phyloP scores from a whole-genome alignment of 805 yeast genomes.

The Candida rishiriensis region DNA sequence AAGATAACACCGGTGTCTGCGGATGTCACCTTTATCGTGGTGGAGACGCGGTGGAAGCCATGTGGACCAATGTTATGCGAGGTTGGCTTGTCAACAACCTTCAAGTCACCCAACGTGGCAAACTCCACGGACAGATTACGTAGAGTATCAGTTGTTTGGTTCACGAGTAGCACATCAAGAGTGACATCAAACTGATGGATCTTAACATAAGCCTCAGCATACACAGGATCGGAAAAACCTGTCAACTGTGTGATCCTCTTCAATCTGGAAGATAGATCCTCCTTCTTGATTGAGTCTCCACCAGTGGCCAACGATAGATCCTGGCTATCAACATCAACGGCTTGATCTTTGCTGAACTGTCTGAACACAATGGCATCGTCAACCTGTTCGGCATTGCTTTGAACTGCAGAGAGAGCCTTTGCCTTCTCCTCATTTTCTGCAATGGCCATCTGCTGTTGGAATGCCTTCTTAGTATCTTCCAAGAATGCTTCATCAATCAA shows the following conservation, averaged over 20 bases:
- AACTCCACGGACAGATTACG: slow-evolving; percentile 91
- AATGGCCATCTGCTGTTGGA: slow-evolving; percentile 59
- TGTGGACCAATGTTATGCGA: slow-evolving; percentile 94
- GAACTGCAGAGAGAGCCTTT: slow-evolving; percentile 51
- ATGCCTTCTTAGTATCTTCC: slow-evolving; percentile 84
- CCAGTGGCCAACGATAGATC: slow-evolving; percentile 57
- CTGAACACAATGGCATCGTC: slow-evolving; percentile 79
- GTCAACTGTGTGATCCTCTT: slow-evolving; percentile 88
- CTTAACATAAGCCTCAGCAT: slow-evolving; percentile 94
- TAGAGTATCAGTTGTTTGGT: slow-evolving; percentile 88
- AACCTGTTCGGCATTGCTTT: slow-evolving; percentile 64
- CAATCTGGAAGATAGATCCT: slow-evolving; percentile 69
- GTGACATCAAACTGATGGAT: slow-evolving; percentile 97
- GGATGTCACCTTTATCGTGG: slow-evolving; percentile 89
- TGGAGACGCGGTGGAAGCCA: slow-evolving; percentile 86
- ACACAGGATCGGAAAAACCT: slow-evolving; percentile 97
- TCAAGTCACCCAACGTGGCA: slow-evolving; percentile 93
- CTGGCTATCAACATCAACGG: slow-evolving; percentile 46
- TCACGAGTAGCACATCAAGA: slow-evolving; percentile 86
- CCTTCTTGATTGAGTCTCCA: slow-evolving; percentile 39
- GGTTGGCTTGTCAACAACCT: slow-evolving; percentile 87
- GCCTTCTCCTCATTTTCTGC: slow-evolving; percentile 57
- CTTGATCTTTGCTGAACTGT: slow-evolving; percentile 52
- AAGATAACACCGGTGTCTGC: slow-evolving; percentile 98
- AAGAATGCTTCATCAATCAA: slow-evolving; percentile 64